Conservation (phyloP, 257 asterid genomes). For the Ocimum tenuiflorum region DNA sequence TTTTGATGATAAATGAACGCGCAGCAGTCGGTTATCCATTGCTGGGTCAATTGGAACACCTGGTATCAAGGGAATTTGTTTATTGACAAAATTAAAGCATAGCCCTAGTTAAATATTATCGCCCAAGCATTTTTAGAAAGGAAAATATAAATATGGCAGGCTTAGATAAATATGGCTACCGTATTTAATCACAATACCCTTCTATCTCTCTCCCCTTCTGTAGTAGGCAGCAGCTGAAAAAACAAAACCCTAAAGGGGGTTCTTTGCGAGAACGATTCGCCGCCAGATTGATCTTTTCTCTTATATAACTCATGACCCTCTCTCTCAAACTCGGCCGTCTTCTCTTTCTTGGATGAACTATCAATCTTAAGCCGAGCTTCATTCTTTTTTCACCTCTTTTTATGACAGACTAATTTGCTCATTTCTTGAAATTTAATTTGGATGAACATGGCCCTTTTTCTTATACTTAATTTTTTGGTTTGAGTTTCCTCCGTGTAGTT, state of each 20-base stretch:
- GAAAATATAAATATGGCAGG: conserved; percentile 24
- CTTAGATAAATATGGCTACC: conserved; percentile 18
- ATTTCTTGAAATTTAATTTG: conserved; percentile 19
- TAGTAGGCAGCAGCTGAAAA: no score
- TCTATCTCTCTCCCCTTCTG: background rate
- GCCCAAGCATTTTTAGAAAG: background rate
- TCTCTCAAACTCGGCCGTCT: conserved; percentile 16
- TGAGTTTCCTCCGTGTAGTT: background rate
- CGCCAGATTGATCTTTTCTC: conserved; percentile 57
- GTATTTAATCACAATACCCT: conserved; percentile 33
- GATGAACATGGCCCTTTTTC: conserved; percentile 24
- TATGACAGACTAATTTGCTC: background rate
- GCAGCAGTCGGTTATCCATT: conserved; percentile 12
- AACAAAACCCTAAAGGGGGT: conserved; percentile 77
- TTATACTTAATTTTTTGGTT: conserved; percentile 12
- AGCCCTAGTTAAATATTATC: background rate
- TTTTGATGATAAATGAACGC: background rate
- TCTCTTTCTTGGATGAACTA: conserved; percentile 1
- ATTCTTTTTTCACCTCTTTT: background rate
- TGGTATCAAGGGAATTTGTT: conserved; percentile 25
- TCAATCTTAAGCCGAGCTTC: conserved; percentile 23
- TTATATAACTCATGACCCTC: conserved; percentile 24
- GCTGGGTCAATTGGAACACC: conserved; percentile 26
- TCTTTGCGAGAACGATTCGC: conserved; percentile 66
- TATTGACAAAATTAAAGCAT: conserved; percentile 3